These are phyloP conservation scores for Blastocystis sp. DNA, from an alignment of 352 stramenopile genomes.

Conservation along the genomic window DNA sequence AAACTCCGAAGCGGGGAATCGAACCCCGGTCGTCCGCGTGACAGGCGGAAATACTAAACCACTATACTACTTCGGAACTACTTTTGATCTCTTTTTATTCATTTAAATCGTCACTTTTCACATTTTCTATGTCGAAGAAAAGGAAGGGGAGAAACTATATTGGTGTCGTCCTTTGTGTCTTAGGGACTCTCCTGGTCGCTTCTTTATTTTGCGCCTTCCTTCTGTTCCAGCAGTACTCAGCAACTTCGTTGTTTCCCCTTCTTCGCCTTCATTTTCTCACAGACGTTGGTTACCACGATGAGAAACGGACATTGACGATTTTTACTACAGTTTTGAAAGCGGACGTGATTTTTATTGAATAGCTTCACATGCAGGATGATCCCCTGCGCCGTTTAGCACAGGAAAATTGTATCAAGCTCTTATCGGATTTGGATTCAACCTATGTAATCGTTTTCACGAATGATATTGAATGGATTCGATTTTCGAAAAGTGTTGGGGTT, in stretches of 20 bases:
- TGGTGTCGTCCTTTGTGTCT: not conserved
- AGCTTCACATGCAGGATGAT: conserved; percentile 22
- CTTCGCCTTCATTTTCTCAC: not conserved
- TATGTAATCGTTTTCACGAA: conserved; percentile 58
- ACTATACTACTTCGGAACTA: conserved; percentile 54
- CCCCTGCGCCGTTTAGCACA: conserved; percentile 38
- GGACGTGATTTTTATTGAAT: not conserved
- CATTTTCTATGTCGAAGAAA: not conserved
- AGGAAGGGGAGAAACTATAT: not conserved
- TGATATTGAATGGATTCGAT: conserved; percentile 16
- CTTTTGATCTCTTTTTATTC: not conserved
- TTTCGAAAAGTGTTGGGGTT: not conserved
- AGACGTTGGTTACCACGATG: not conserved
- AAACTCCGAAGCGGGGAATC: conserved; percentile 61
- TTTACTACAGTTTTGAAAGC: conserved; percentile 53
- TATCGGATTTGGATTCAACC: conserved; percentile 6
- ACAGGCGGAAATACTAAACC: conserved; percentile 61
- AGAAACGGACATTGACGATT: conserved; percentile 36
- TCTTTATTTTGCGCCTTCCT: not conserved
- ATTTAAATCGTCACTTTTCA: not conserved
- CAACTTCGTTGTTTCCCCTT: not conserved
- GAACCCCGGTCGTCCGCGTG: conserved; percentile 57
- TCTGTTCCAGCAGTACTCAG: not conserved
- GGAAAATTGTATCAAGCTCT: conserved; percentile 50
- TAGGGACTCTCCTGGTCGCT: not conserved